Evolutionary conservation across 2,329 filamentous ascomycete genomes (phyloP).

Genomic region (Aspergillus sp.): DNA sequence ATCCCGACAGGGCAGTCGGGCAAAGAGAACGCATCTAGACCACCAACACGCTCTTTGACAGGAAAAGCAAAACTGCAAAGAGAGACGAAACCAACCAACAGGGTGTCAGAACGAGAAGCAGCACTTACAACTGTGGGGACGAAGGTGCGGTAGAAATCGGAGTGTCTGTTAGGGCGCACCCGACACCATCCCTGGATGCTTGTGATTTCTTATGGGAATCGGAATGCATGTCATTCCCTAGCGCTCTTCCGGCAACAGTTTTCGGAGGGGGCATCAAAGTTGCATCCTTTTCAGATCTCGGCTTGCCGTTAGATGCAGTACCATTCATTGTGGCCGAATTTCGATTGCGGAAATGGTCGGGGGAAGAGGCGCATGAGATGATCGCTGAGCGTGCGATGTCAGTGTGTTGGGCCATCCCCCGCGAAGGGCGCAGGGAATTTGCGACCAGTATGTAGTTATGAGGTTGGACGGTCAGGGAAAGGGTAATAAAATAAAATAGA

Average conservation of each 20-base stretch:
- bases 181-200: conserved; percentile 48
- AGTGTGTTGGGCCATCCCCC: conserved; percentile 48
- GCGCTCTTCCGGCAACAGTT: conserved; percentile 42
- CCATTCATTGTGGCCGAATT: conserved; percentile 21
- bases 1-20: conserved; percentile 3
- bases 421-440: conserved; percentile 20
- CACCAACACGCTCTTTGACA: conserved; percentile 10
- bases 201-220: conserved; percentile 37
- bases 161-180: conserved; percentile 61
- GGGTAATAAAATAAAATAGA: neutral
- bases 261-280: conserved; percentile 38
- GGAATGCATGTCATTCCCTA: conserved; percentile 42
- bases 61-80: conserved; percentile 5
- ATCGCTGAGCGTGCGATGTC: conserved; percentile 52
- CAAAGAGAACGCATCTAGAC: conserved; percentile 11
- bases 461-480: conserved; percentile 10
- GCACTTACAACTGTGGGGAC: conserved; percentile 60
- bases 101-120: conserved; percentile 12
- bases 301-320: conserved; percentile 22
- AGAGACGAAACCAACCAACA: conserved; percentile 19
- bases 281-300: conserved; percentile 30
- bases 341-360: conserved; percentile 22
- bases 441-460: conserved; percentile 11
- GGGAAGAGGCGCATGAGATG: conserved; percentile 41
- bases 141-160: conserved; percentile 62